A percentile compares a stretch with the other conserved stretches of the same genome.
phyloP scores from a whole-genome alignment of 1,139 yeast genomes.

The Williopsis jadinii region DNA sequence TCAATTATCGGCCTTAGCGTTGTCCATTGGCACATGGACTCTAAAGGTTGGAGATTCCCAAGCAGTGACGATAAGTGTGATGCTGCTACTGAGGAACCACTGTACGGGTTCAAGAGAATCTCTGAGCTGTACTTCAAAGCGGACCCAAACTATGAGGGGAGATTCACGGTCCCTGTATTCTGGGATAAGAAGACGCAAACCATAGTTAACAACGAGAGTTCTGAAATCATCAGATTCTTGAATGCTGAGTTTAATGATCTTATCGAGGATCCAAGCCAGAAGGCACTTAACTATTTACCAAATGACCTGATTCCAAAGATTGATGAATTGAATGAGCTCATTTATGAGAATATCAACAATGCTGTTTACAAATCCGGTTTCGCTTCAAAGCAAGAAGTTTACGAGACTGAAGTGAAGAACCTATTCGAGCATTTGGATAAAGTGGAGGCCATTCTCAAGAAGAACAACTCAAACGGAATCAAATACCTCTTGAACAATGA shows the following conservation, averaged over 20 bases:
- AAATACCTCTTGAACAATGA: slow-evolving; percentile 53
- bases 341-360: slow-evolving; percentile 79
- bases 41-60: slow-evolving; percentile 80
- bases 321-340: slow-evolving; percentile 78
- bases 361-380: slow-evolving; percentile 95
- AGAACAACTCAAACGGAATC: slow-evolving; percentile 34
- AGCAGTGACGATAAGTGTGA: slow-evolving; percentile 36
- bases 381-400: slow-evolving; percentile 77
- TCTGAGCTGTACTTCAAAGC: slow-evolving; percentile 71
- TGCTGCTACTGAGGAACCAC: slow-evolving; percentile 57
- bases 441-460: slow-evolving; percentile 57
- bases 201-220: slow-evolving; percentile 84
- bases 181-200: slow-evolving; percentile 83
- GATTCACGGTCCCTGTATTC: slow-evolving; percentile 87
- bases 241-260: slow-evolving; percentile 59
- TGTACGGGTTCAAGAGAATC: slow-evolving; percentile 55
- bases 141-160: slow-evolving; percentile 65
- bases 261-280: slow-evolving; percentile 40
- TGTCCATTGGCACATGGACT: slow-evolving; percentile 86
- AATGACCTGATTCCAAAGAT: slow-evolving; percentile 43
- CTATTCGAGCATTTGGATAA: slow-evolving; percentile 69
- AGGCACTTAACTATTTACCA: slow-evolving; percentile 61
- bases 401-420: slow-evolving; percentile 60
- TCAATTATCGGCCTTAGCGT: slow-evolving; percentile 59
- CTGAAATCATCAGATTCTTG: slow-evolving; percentile 81